These are phyloP conservation scores for Colletotrichum caudatum DNA, from an alignment of 2,329 filamentous ascomycete species.

Conservation along the genomic window DNA sequence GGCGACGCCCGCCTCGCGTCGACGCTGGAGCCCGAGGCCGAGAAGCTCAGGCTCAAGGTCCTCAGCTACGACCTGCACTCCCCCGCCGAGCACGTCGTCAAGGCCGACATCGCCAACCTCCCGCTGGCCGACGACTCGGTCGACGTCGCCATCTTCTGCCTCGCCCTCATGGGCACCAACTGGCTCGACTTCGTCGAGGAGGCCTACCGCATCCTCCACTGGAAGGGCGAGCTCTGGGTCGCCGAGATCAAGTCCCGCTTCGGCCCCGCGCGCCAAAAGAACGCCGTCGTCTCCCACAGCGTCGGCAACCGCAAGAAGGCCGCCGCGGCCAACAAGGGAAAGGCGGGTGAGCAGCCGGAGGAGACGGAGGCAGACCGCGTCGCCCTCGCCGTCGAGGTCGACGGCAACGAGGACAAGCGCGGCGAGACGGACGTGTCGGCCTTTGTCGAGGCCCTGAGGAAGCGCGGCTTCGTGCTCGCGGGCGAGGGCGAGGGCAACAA, in stretches of 20 bases:
- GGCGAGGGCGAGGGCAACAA: slow-evolving; percentile 61
- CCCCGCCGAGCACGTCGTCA: slow-evolving; percentile 80
- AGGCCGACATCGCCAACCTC: slow-evolving; percentile 88
- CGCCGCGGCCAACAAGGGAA: slow-evolving; percentile 58
- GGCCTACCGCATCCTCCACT: slow-evolving; percentile 89
- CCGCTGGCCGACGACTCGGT: slow-evolving; percentile 80
- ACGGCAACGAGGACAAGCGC: slow-evolving; percentile 72
- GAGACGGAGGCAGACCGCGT: slow-evolving; percentile 59
- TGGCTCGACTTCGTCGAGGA: slow-evolving; percentile 98
- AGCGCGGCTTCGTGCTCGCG: slow-evolving; percentile 87
- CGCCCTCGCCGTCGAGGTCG: slow-evolving; percentile 76
- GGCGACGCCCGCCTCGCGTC: slow-evolving; percentile 88
- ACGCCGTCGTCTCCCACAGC: slow-evolving; percentile 71
- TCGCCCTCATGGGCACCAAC: slow-evolving; percentile 98
- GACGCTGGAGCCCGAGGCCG: slow-evolving; percentile 71
- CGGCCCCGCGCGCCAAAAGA: slow-evolving; percentile 57
- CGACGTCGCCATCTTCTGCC: slow-evolving; percentile 93
- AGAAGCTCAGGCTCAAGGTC: slow-evolving; percentile 78
- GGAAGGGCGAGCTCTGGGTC: slow-evolving; percentile 97
- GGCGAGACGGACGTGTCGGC: slow-evolving; percentile 87
- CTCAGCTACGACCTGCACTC: slow-evolving; percentile 89
- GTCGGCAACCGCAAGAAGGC: slow-evolving; percentile 76
- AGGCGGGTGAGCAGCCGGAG: slow-evolving; percentile 53
- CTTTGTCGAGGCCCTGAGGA: slow-evolving; percentile 85
- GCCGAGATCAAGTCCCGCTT: slow-evolving; percentile 97